Evolutionary conservation across 2,329 filamentous ascomycete species (phyloP).

Genomic region (Rutstroemia sp.): DNA sequence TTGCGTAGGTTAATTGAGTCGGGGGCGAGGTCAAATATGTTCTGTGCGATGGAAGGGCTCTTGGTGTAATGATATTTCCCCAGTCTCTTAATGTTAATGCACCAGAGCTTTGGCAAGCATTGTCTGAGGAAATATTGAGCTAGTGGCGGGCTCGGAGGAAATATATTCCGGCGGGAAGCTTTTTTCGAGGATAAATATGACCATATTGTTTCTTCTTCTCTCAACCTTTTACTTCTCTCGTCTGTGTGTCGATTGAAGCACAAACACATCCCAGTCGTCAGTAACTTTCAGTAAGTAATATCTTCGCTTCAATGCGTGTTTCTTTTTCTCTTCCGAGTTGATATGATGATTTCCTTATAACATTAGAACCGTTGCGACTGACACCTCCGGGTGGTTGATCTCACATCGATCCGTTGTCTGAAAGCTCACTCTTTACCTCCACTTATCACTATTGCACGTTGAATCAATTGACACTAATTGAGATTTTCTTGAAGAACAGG

Average conservation of each 20-base stretch:
- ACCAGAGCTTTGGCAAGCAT: background rate
- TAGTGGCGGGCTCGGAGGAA: background rate
- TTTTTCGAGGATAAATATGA: background rate
- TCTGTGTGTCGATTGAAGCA: no score
- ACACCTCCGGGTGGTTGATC: constrained; percentile 45
- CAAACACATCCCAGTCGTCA: no score
- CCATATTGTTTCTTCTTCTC: background rate
- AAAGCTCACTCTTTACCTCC: constrained; percentile 4
- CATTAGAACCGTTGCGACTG: constrained; percentile 54
- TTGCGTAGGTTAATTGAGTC: constrained; percentile 23
- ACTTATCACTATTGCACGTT: background rate
- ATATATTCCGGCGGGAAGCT: background rate
- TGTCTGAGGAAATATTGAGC: background rate
- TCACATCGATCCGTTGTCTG: constrained; percentile 43
- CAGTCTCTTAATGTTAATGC: background rate
- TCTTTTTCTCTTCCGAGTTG: background rate
- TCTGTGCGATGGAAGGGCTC: background rate
- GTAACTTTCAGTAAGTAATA: background rate
- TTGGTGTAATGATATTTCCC: background rate
- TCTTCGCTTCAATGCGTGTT: background rate
- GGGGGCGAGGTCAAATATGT: background rate
- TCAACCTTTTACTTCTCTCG: no score
- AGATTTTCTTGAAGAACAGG: constrained; percentile 19
- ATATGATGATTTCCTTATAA: constrained; percentile 45
- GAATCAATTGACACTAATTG: constrained; percentile 12